Base-by-base conservation (phyloP, 192 early-diverging fungal species). In the Helicostylum pulchrum region DNA sequence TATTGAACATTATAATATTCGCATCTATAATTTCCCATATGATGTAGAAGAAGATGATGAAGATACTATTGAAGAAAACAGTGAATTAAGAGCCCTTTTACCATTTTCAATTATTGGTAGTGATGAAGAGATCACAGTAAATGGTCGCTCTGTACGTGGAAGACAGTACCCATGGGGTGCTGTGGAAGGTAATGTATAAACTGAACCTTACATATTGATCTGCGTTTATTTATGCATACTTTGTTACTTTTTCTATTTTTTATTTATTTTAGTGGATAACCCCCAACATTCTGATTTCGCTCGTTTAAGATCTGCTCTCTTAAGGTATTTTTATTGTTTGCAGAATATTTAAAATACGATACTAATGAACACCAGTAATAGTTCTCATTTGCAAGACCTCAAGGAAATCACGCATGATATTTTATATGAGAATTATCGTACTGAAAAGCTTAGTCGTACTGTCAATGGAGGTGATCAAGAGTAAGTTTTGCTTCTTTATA, bases 51-150 rank as follows among this genome's bases (percentile, higher is more conserved):
- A 96, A 66, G 97, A 97, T 72, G 97, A 98, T 67, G 97, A 99
- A 75, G 97, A 99, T 70, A 97, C 92, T 2, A 86, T 93, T 51
- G 97, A 99, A 75, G 96, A 99, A 78, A 99, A 97, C 81, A 87
- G 91, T 56, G 95, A 96, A 80, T 83, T 99, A 62, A 82, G 95
- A 66, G 77, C 80, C 20, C 80, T 93, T 76, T 78, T 99, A 67
- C 97, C 97, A 32, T 99, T 99, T 72, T 88, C 95, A 0, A 86
- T 97, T 14, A 94, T 99, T 64, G 97, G 95, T 26, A 92, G 94
- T 72, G 97, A 99, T 65, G 86, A 93, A 64, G 89, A 96, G 56
- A 78, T 90, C 49, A 82, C 84, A 32, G 89, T 92, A 44, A 88
- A 88, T 48, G 95, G 95, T 19, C 87, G 94, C 49, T 86, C 88